phyloP scores from a whole-genome alignment of 805 yeast species.

The Saccharomycopsis olivae region DNA sequence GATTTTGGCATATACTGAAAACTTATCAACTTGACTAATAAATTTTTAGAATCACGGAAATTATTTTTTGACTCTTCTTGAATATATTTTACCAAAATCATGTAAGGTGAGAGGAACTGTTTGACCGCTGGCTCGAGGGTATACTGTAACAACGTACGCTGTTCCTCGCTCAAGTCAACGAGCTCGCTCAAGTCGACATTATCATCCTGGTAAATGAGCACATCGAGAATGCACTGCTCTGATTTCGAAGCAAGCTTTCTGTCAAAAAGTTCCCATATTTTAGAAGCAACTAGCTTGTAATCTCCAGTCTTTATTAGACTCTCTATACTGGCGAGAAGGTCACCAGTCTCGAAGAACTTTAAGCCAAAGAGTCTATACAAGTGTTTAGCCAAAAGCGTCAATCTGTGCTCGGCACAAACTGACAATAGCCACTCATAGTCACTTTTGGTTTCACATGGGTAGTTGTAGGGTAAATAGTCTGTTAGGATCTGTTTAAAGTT shows the following conservation, averaged over 20 bases:
- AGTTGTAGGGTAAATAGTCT: constrained; percentile 47
- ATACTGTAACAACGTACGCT: constrained; percentile 3
- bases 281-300: constrained; percentile 35
- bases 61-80: constrained; percentile 24
- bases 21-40: constrained; percentile 31
- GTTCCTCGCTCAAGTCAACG: constrained; percentile 4
- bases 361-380: constrained; percentile 42
- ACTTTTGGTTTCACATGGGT: constrained; percentile 53
- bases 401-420: constrained; percentile 55
- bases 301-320: constrained; percentile 58
- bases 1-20: constrained; percentile 33
- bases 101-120: constrained; percentile 66
- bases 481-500: constrained; percentile 37
- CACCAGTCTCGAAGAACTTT: constrained; percentile 41
- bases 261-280: constrained; percentile 54
- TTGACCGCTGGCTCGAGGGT: constrained; percentile 45
- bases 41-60: constrained; percentile 23
- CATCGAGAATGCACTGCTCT: constrained; percentile 8
- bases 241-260: constrained; percentile 37
- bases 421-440: constrained; percentile 74
- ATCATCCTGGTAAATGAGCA: constrained; percentile 5
- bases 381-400: constrained; percentile 46
- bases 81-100: constrained; percentile 44
- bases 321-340: constrained; percentile 49
- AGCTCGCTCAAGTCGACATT: constrained; percentile 1